Base-by-base conservation (phyloP, 1,284 basidiomycete genomes). In the Taiwanofungus camphoratus region DNA sequence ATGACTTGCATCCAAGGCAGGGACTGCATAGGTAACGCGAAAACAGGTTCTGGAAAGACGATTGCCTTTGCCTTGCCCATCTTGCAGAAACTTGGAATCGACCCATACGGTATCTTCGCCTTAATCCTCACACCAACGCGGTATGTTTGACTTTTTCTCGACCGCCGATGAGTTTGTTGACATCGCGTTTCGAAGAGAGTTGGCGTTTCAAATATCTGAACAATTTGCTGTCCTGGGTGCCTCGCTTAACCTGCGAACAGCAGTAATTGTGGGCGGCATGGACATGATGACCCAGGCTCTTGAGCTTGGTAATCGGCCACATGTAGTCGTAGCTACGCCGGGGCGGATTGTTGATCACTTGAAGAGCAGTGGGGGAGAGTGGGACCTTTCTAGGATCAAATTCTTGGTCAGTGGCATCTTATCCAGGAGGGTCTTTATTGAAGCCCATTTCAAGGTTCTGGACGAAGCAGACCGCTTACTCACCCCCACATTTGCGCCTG, bases 11-110 rank as follows among this genome's bases (percentile, higher is more conserved):
- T 44, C 39, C 39, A 74, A 87, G 91, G 85, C 45, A 77, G 82
- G 57, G 95, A 99, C 65, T 94, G 91, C 60, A 91, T 97, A 50
- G 96, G 96, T 23, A 94, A 96, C 50, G 94, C 96, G 1, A 95
- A 98, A 69, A 99, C 95, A 0, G 96, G 95, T 48, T 94, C 90
- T 7, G 95, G 95, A 56, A 99, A 99, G 70, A 99, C 96, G 0
- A 83, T 99, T 45, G 94, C 96, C 0, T 99, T 99, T 55, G 92
- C 95, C 1, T 67, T 99, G 8, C 96, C 96, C 1, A 96, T 98
- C 40, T 72, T 99, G 5, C 93, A 99, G 65, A 82, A 81, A 58
- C 75, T 99, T 18, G 81, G 87, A 0, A 67, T 76, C 3, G 93
- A 97, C 63, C 93, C 94, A 5, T 95, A 91, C 55, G 95, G 94